These are phyloP conservation scores for Saccharum spontaneum DNA, from an alignment of 176 grass and related monocot species.

Conservation along the genomic window DNA sequence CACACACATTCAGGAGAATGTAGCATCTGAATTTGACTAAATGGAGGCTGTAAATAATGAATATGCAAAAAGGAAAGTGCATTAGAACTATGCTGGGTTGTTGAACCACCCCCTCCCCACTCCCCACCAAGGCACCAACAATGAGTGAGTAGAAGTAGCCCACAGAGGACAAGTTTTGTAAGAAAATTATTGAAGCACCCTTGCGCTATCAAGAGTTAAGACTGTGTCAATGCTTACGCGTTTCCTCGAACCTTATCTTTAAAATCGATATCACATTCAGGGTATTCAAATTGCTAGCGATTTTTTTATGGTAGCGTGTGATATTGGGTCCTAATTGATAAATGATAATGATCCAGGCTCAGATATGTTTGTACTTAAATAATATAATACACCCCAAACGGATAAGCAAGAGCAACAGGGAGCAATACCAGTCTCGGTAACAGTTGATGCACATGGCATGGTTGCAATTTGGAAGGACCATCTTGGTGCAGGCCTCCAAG, in stretches of 20 bases:
- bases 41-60: neutral
- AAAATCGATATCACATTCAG: slow-evolving; percentile 18
- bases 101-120: slow-evolving; percentile 36
- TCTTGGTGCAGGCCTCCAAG: slow-evolving; percentile 90
- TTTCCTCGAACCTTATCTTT: slow-evolving; percentile 3
- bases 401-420: slow-evolving; percentile 31
- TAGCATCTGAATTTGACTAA: slow-evolving; percentile 5
- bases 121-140: neutral
- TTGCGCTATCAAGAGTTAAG: neutral
- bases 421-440: slow-evolving; percentile 82
- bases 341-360: slow-evolving; percentile 37
- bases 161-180: slow-evolving; percentile 30
- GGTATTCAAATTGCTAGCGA: slow-evolving; percentile 25
- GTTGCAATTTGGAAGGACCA: slow-evolving; percentile 93
- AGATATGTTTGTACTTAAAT: slow-evolving; percentile 21
- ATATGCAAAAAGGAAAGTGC: neutral
- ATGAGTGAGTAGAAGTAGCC: slow-evolving; percentile 18
- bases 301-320: slow-evolving; percentile 40
- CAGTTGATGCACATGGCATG: slow-evolving; percentile 98
- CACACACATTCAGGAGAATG: slow-evolving; percentile 22
- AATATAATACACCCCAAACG: slow-evolving; percentile 25
- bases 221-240: slow-evolving; percentile 20
- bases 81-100: slow-evolving; percentile 18
- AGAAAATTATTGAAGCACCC: slow-evolving; percentile 1
- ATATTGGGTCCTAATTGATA: slow-evolving; percentile 15